Evolutionary conservation across 495 filamentous ascomycete species (phyloP), one percentile per base, ranked within the genome.

Genomic region (Usnea hakonensis): DNA sequence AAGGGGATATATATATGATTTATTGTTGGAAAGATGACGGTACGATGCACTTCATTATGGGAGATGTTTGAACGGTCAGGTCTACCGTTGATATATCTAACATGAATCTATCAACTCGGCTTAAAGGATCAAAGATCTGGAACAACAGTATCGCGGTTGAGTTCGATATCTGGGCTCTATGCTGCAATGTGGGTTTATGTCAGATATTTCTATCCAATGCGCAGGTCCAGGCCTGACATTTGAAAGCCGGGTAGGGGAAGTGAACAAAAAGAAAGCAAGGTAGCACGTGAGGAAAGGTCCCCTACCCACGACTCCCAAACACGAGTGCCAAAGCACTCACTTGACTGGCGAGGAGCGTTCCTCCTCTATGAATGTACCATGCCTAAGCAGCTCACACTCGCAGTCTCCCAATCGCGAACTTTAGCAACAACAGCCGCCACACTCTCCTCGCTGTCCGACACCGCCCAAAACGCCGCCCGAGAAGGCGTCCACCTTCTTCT

Each of bases 341-440:
- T 32, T 32, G 48, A 52, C 28, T 7, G 28, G 19, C 14, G 5
- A 28, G 30, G 3, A 6, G 19, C 48, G 7, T n/a, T 32, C 16
- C 9, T 32, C 6, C 13, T 17, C 6, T 30, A 17, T 6, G 38
- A 2, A 14, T 2, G 21, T 16, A 61, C n/a, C 2, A 66, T 63
- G 64, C 61, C 60, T 35, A 44, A 55, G 50, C 63, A 33, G 16
- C 71, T 97, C 66, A 90, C 83, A 17, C 79, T 96, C 48, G 91
- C 85, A 9, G 87, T 91, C 40, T 83, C 88, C 14, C 92, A 94
- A 70, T 83, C 86, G n/a, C 80, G 79, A 69, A 92, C 91, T 28
- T 83, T 82, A 54, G 62, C 80, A 37, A 85, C 85, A 14, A 83
- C 86, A 10, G 28, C 77, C 10, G 76, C 79, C 36, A 96, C 91